Conservation (phyloP, 371 early-diverging fungal genomes). For the Umbelopsis sp. region DNA sequence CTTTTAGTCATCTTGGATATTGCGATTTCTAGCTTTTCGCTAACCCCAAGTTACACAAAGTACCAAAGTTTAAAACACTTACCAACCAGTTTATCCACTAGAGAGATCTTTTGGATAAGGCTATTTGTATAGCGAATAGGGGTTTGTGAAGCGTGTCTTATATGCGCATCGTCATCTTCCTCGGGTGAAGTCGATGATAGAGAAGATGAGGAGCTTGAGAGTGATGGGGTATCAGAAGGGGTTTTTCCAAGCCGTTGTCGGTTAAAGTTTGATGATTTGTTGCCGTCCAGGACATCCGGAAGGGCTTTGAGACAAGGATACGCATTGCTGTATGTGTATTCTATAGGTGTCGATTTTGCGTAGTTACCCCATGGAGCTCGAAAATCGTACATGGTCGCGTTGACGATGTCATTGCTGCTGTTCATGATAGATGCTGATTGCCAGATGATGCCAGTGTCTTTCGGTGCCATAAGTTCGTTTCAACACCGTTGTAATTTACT, state of each 20-base stretch:
- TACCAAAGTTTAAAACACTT: background rate
- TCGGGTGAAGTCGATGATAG: background rate
- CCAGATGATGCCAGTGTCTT: no score
- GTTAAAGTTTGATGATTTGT: background rate
- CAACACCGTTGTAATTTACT: no score
- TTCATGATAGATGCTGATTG: no score
- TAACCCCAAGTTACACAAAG: background rate
- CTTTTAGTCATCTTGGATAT: background rate
- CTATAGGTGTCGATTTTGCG: background rate
- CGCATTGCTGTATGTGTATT: background rate
- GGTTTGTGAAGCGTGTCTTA: background rate
- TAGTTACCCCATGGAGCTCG: background rate
- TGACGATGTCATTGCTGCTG: no score
- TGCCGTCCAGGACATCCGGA: background rate
- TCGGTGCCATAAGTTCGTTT: no score
- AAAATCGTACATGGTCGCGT: background rate
- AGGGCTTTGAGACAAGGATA: background rate
- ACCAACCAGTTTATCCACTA: constrained; percentile 12
- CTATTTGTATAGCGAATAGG: background rate
- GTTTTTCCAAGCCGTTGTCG: background rate
- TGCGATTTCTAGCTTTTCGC: background rate
- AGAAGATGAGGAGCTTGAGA: background rate
- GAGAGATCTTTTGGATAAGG: constrained; percentile 7
- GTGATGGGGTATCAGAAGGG: background rate
- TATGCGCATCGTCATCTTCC: background rate